Base-by-base conservation (phyloP, 371 early-diverging fungal species). In the Chytridium lagenaria region DNA sequence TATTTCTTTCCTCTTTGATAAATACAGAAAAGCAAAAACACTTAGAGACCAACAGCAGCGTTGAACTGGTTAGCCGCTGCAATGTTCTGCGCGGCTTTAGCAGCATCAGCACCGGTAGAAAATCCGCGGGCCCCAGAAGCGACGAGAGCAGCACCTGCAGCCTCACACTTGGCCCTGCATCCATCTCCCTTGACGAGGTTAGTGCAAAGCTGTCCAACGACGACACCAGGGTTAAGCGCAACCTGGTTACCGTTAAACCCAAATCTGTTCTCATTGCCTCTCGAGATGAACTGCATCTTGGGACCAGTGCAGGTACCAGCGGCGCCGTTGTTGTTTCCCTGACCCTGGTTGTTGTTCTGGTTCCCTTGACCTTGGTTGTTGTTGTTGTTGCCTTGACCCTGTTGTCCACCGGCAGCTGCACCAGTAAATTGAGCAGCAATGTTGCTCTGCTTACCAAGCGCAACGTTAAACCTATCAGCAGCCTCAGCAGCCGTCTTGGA, bases 221-320 rank as follows among this genome's bases (percentile, higher is more conserved):
- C 59, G 65, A 73, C 71, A 39, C 61, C 71, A 23, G 74, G 74
- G 72, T 73, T 73, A 30, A 73, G 71, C 15, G 74, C 74, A 7
- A 73, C 74, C 64, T 73, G 74, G 57, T 50, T 30, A 15, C 74
- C 74, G 33, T 73, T 22, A 16, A 72, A 72, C 12, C 74, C 74
- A 64, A 73, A 73, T 55, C 74, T 19, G 39, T 73, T 57, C 64
- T 73, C 74, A 12, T 59, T 22, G 55, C 71, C 71, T 40, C 44
- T 38, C 28, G 57, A 57, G 37, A 73, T 59, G n/a, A 55, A 50
- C 61, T 73, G 16, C 37, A 73, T 50, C n/a, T n/a, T n/a, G n/a
- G n/a, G n/a, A n/a, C n/a, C n/a, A n/a, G n/a, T n/a, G n/a, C n/a
- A n/a, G n/a, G n/a, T n/a, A n/a, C n/a, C n/a, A n/a, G n/a, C n/a